These are phyloP conservation scores for Penicillium pulvis DNA, from an alignment of 495 filamentous ascomycete species.

Conservation along the genomic window DNA sequence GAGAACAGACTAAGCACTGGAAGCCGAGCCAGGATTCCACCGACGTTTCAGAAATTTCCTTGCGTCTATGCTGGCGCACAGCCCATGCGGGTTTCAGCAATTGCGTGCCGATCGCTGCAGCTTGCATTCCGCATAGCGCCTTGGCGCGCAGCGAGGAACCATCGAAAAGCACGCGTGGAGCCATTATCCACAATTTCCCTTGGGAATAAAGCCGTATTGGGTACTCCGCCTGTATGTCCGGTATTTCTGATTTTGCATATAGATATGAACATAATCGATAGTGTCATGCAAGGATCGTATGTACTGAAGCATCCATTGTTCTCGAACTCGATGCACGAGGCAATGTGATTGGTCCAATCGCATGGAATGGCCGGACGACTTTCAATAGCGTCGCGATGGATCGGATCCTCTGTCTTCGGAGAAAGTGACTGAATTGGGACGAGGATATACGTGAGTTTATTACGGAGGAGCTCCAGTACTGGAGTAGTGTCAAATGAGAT, in stretches of 20 bases:
- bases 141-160: conserved; percentile 23
- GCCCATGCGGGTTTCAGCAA: conserved; percentile 25
- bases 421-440: background rate
- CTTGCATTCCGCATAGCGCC: conserved; percentile 19
- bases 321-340: conserved; percentile 6
- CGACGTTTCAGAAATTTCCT: conserved; percentile 29
- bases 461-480: too few species aligned
- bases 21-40: conserved; percentile 19
- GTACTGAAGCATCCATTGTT: conserved; percentile 15
- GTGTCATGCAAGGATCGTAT: conserved; percentile 8
- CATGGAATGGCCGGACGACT: conserved; percentile 10
- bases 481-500: too few species aligned
- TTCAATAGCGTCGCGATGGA: conserved; percentile 21
- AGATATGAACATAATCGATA: background rate
- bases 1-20: background rate
- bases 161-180: conserved; percentile 9
- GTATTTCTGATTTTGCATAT: background rate
- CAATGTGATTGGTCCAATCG: conserved; percentile 13
- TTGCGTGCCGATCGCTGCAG: conserved; percentile 24
- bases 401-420: conserved; percentile 6
- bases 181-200: background rate
- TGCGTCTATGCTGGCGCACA: conserved; percentile 15
- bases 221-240: background rate
- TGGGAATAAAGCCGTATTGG: background rate
- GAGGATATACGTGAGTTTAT: too few species aligned